Conservation (phyloP, 2,329 filamentous ascomycete species). For the Fusarium sp. region DNA sequence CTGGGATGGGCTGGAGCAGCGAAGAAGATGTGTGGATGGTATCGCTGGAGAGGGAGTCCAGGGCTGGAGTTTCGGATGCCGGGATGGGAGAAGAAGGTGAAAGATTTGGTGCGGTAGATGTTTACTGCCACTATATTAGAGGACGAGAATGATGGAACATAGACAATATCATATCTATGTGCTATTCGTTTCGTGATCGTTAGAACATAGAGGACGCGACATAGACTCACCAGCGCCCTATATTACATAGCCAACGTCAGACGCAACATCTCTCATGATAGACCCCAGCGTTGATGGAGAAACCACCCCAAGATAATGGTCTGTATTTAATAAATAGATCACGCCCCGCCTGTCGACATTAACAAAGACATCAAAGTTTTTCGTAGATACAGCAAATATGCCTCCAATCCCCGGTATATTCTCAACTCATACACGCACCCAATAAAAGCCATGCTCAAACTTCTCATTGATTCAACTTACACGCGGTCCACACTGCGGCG, state of each 20-base stretch:
- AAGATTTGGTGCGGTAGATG: conserved; percentile 29
- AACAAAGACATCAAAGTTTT: conserved; percentile 30
- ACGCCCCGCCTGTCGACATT: conserved; percentile 29
- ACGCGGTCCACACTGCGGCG: conserved; percentile 50
- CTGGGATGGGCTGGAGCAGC: conserved; percentile 64
- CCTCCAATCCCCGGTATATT: conserved; percentile 12
- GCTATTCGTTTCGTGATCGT: background rate
- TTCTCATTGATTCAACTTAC: conserved; percentile 27
- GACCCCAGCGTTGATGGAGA: background rate
- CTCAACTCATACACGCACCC: conserved; percentile 33
- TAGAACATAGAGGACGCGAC: background rate
- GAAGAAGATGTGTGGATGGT: conserved; percentile 59
- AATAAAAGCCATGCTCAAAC: conserved; percentile 11
- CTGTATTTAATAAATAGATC: conserved; percentile 17
- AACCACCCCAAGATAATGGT: background rate
- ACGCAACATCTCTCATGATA: too few species aligned
- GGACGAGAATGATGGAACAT: background rate
- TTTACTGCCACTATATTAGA: background rate
- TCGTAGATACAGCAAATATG: conserved; percentile 17
- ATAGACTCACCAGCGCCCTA: background rate
- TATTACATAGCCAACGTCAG: background rate
- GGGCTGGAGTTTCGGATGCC: conserved; percentile 49
- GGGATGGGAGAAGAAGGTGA: conserved; percentile 42
- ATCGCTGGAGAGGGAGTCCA: conserved; percentile 49
- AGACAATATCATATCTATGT: background rate